phyloP scores from a whole-genome alignment of 2,329 filamentous ascomycete species.

The Trichophyton verrucosum region DNA sequence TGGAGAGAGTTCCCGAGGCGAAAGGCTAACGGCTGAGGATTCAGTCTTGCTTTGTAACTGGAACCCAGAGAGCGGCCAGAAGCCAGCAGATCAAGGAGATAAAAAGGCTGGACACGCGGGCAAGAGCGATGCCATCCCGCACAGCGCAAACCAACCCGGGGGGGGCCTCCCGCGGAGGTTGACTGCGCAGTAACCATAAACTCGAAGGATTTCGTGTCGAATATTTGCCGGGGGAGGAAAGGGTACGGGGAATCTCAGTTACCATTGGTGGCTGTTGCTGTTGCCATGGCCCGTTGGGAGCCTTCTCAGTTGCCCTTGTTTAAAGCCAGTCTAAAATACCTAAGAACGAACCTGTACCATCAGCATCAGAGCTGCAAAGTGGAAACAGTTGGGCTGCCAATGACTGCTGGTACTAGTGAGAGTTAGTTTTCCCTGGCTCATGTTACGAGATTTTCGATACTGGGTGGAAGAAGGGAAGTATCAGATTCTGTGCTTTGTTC shows the following conservation, averaged over 20 bases:
- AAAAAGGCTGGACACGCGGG: not conserved
- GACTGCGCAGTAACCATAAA: not conserved
- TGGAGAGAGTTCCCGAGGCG: slow-evolving; percentile 2
- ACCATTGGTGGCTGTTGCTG: not conserved
- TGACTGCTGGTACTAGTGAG: not conserved
- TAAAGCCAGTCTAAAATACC: not conserved
- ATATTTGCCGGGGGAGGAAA: not conserved
- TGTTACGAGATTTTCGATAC: not conserved
- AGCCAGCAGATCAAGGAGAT: not conserved
- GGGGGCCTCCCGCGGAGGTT: not conserved
- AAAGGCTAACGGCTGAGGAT: slow-evolving; percentile 1
- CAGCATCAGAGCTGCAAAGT: not conserved
- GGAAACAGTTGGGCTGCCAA: not conserved
- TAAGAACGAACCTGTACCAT: not conserved
- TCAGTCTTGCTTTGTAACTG: not conserved
- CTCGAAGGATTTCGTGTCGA: not conserved
- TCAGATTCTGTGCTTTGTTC: no score
- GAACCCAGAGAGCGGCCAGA: not conserved
- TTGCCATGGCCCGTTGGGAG: not conserved
- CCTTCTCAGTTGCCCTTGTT: not conserved
- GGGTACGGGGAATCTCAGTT: not conserved
- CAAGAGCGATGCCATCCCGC: not conserved
- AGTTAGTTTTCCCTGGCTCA: not conserved
- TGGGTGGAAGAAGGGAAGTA: not conserved
- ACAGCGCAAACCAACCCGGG: not conserved